Base-by-base conservation (phyloP, 2,329 filamentous ascomycete species). In the Pyrenophora graminea region DNA sequence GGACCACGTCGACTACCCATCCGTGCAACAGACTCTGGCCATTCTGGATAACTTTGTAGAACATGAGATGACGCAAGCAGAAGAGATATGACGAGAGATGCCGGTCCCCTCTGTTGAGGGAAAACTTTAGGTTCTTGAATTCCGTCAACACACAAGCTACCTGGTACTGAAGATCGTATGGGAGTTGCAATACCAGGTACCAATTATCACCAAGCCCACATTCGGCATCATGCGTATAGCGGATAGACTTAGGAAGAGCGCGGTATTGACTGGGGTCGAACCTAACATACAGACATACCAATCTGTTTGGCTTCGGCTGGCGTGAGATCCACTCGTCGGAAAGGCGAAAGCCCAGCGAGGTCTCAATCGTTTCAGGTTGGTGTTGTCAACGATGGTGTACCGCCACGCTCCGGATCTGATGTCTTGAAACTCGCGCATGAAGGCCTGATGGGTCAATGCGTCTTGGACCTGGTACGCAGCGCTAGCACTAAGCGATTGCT, bases 11-110 rank as follows among this genome's bases (percentile, higher is more conserved):
- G 83, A 85, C 81, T 74, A 74, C 76, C 74, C 79, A 81, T 78
- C 87, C 86, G 88, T 88, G 83, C 84, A 85, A 84, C 81, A 82
- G 81, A 83, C 83, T 85, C 78, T 84, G 85, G 82, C 86, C 80
- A 80, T 48, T 53, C 80, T 75, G 77, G 80, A 82, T 81, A 82
- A 80, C 80, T 80, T 71, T 70, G 68, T 49, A 74, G 72, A 77
- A 75, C 69, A 61, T 66, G 63, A 60, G 66, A 68, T 66, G 62
- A 61, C 57, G 58, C 55, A 44, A 51, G 58, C 53, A 72, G 78
- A 77, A 82, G 77, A 82, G 75, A 69, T 67, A 71, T 61, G 64
- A 77, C 73, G 79, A 76, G 74, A 73, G 69, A 74, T 76, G 78
- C 75, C 79, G 76, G 79, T 72, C 76, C 70, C 70, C 76, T 79